Conservation (phyloP, 2,329 filamentous ascomycete genomes). For the Trichoderma koningiopsis region DNA sequence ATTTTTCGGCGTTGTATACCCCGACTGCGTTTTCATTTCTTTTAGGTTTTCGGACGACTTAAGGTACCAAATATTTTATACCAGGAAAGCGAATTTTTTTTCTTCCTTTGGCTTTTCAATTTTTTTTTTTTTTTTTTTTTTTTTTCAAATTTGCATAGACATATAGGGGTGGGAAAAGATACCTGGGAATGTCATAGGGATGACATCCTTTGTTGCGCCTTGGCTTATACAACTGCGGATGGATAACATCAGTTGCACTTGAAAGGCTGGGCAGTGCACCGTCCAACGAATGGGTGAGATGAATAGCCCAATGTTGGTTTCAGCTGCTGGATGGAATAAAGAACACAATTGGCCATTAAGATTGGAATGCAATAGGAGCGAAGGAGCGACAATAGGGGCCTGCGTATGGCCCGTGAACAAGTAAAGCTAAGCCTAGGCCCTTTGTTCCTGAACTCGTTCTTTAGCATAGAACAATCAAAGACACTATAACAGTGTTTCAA, state of each 20-base stretch:
- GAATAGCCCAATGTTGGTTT: background rate
- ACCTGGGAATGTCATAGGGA: background rate
- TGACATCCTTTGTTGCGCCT: background rate
- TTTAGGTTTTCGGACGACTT: constrained; percentile 12
- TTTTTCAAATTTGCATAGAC: constrained; percentile 4
- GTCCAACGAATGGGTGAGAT: constrained; percentile 9
- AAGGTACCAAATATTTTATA: constrained; percentile 20
- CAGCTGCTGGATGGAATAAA: background rate
- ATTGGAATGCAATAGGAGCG: constrained; percentile 18
- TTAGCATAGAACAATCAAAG: constrained; percentile 19
- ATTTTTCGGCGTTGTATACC: constrained; percentile 41
- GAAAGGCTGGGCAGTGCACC: background rate
- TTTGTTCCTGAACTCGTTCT: constrained; percentile 18
- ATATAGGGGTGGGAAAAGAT: background rate
- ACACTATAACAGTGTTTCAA: constrained; percentile 3
- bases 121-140: background rate
- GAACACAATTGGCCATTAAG: background rate
- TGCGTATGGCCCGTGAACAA: constrained; percentile 2
- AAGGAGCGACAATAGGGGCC: background rate
- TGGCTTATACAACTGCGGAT: background rate
- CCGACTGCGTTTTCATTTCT: constrained; percentile 27
- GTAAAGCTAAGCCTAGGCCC: background rate
- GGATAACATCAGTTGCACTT: background rate
- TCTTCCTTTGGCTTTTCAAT: background rate
- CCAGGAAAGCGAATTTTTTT: constrained; percentile 11